Base-by-base conservation (phyloP, 345 rosid genomes). In the Nasturtium officinale region DNA sequence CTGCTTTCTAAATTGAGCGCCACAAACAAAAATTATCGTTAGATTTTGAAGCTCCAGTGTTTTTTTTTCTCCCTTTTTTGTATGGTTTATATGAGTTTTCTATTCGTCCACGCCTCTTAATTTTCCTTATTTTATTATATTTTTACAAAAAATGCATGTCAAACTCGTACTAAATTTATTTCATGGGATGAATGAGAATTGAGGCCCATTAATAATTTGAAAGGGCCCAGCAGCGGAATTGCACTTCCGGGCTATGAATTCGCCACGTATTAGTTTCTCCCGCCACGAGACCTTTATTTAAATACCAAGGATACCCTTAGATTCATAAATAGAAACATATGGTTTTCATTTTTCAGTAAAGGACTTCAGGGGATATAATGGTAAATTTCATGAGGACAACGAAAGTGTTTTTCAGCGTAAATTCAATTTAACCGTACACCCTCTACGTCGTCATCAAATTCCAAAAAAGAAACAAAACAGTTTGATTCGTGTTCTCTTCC, bases 1-100 rank as follows among this genome's bases (percentile, higher is more conserved):
- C 46, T 71, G 32, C 13, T 57, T 57, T 77, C 66, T 61, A 71
- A 77, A 77, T 65, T 57, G 67, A 77, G 72, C 80, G 76, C 72
- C 76, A 77, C 80, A 51, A 38, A 70, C 4, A 18, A 9, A 9
- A 4, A 13, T 17, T 59, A 77, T 69, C 53, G 71, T 76, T 55
- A 42, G 2, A 45, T 74, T 74, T 5, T 18, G 48, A 28, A 52
- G 15, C 20, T 58, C 11, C 7, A 18, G 26, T 58, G 1, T 23
- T 23, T 23, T 23, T 2, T 5, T 16, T 30, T n/a, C 17, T 21
- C 20, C 5, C 3, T 15, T 25, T 47, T 56, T 11, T 60, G 13
- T 76, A 65, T 76, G 79, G 79, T 18, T 68, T 61, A 5, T 37
- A 69, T 30, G 21, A 17, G 21, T 62, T 76, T 76, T 29, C 20